Percentiles rank a stretch among this genome's conserved stretches.
Conservation (phyloP, 306 rosid species). For the Bauhinia variegata region DNA sequence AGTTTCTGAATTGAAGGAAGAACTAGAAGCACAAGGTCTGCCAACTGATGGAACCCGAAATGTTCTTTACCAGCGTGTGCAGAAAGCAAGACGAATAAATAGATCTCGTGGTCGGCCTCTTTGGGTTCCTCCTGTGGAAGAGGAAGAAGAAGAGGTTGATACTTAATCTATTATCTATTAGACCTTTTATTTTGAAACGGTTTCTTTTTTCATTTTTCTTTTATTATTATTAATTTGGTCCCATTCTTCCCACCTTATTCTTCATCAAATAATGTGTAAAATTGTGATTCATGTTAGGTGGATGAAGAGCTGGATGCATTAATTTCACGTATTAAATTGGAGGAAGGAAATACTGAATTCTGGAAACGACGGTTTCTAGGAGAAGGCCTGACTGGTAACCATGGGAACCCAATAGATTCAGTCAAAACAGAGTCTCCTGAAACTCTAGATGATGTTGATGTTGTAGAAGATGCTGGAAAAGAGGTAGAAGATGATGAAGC, state of each 20-base stretch:
- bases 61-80: slow-evolving; percentile 98
- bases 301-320: slow-evolving; percentile 92
- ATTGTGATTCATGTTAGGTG: slow-evolving; percentile 54
- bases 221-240: no score
- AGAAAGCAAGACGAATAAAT: slow-evolving; percentile 97
- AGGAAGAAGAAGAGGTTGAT: slow-evolving; percentile 91
- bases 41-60: slow-evolving; percentile 96
- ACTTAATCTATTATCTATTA: slow-evolving; percentile 6
- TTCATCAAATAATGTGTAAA: slow-evolving; percentile 20
- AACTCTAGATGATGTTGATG: slow-evolving; percentile 58
- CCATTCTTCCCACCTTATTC: slow-evolving; percentile 14
- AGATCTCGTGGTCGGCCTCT: slow-evolving; percentile 98
- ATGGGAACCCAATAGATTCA: slow-evolving; percentile 44
- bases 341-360: slow-evolving; percentile 92
- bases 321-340: slow-evolving; percentile 74
- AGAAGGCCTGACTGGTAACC: slow-evolving; percentile 61
- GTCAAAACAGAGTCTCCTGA: slow-evolving; percentile 52
- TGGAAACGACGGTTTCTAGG: slow-evolving; percentile 95
- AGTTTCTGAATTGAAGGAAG: slow-evolving; percentile 89
- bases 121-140: slow-evolving; percentile 96
- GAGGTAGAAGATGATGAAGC: slow-evolving; percentile 82
- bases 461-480: slow-evolving; percentile 60
- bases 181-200: background rate
- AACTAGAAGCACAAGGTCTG: slow-evolving; percentile 89
- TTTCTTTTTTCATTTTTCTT: slow-evolving; percentile 12